Evolutionary conservation across 768 basidiomycete species (phyloP).

Genomic region (Fomitopsis pulvina): DNA sequence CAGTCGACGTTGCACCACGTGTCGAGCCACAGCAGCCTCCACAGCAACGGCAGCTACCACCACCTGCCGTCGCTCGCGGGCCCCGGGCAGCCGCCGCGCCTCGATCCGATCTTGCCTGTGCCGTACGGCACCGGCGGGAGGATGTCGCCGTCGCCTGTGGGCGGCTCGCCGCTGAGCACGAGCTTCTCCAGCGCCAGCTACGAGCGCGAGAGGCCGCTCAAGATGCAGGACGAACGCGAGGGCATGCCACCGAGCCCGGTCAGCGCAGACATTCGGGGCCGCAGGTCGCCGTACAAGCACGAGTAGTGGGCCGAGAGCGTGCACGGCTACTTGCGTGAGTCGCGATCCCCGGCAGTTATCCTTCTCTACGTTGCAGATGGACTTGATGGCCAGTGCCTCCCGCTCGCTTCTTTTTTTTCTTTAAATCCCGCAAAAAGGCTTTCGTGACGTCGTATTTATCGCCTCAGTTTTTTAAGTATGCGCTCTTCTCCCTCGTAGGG

Average conservation of each 20-base stretch:
- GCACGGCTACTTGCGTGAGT: no score
- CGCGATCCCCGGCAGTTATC: no score
- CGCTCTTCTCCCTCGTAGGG: background rate
- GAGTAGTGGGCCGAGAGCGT: background rate
- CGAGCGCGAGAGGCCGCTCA: slow-evolving; percentile 27
- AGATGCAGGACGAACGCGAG: slow-evolving; percentile 44
- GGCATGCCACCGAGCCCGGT: slow-evolving; percentile 34
- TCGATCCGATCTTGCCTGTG: slow-evolving; percentile 17
- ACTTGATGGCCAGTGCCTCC: no score
- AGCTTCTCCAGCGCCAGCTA: slow-evolving; percentile 36
- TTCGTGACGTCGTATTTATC: background rate
- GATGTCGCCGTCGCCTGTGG: slow-evolving; percentile 32
- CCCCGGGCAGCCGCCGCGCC: slow-evolving; percentile 9
- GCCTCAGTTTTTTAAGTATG: no score
- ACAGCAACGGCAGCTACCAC: background rate
- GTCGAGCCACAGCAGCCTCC: slow-evolving; percentile 1
- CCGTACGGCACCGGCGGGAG: background rate
- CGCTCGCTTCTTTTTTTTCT: background rate
- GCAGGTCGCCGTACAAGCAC: background rate
- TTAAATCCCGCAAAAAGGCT: background rate
- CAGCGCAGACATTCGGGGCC: slow-evolving; percentile 33
- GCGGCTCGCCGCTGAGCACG: slow-evolving; percentile 29
- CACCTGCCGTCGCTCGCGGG: background rate
- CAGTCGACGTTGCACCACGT: slow-evolving; percentile 8
- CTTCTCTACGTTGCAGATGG: background rate